Base-by-base conservation (phyloP, 805 yeast genomes). In the Yarrowia sp. region DNA sequence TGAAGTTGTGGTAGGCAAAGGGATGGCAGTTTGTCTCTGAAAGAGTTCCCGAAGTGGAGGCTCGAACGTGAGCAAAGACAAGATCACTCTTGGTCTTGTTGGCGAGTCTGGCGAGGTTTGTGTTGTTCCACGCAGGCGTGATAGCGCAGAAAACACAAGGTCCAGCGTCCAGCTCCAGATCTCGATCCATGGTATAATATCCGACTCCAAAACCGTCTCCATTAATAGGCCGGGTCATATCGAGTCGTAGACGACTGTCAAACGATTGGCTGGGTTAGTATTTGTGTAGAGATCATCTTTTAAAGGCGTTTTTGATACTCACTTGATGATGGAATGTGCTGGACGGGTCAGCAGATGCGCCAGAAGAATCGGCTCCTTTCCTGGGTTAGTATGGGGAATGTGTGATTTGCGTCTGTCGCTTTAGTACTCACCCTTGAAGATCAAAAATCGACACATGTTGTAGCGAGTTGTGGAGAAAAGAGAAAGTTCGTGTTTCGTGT, bases 181-280 rank as follows among this genome's bases (percentile, higher is more conserved):
- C 87, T 10, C 79, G 79, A 53, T 85, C 89, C n/a, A 80, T 73
- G 13, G 82, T 79, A 75, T 95, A 95, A 79, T 95, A 95, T 0
- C 98, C 98, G 24, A 95, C 94, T 1, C 99, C 99, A 77, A 95
- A 95, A 0, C 99, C 99, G 77, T 95, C 99, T 49, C 99, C 99
- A 76, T 95, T 95, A 72, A 95, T 91, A 1, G 99, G 98, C 65
- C 97, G 86, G 71, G 73, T 78, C 73, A 87, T 88, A 74, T 95
- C 98, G 17, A 95, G 82, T 68, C 99, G 82, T 46, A 95, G 82
- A 60, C 99, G 79, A 47, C 95, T 87, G 76, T 95, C 99, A 74
- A 90, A 95, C 2, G 97, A 91, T 75, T 95, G 99, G 76, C 80
- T 78, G 33, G 30, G 46, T 24, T 13, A 69, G 69, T 36, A n/a